Evolutionary conservation across 2,329 filamentous ascomycete species (phyloP), one percentile per base, ranked within the genome.

Genomic region (Dothistroma pini): DNA sequence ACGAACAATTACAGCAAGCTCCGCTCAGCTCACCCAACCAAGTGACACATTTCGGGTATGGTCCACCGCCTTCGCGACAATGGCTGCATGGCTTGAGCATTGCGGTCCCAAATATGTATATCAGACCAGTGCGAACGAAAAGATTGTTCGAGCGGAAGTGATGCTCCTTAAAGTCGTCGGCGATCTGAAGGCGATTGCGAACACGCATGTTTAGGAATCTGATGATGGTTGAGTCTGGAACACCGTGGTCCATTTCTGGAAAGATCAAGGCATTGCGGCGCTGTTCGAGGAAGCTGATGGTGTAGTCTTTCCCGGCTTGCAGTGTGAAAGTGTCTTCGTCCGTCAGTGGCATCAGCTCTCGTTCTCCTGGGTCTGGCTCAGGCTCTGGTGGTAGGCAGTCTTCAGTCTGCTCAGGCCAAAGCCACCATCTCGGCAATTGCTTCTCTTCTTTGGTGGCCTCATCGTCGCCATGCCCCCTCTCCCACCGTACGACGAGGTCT

Each of bases 271-370:
- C 51, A 3, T 5, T 11, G 34, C 51, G 51, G n/a, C 51, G 51
- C 10, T 53, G 25, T 35, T 53, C 51, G 22, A 53, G 51, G 31
- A 53, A 53, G 51, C 31, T 31, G 51, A 53, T 53, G 51, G 51
- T 53, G 31, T 53, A 35, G 14, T 53, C 29, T 35, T 53, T 53
- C 10, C 31, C 25, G 16, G 29, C 4, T 8, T 53, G 29, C 11
- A 35, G 29, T 21, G 51, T 35, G 31, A 53, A 53, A 9, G n/a
- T 35, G 9, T 53, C 50, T 14, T 25, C 31, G 2, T 35, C 31
- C n/a, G 41, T 44, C 41, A 7, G n/a, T 16, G 51, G 51, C 11
- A 35, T 35, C 25, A 53, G 25, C 19, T 32, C 29, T 4, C 51
- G 29, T 8, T 32, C 22, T 11, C 31, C 29, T 9, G 51, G 51